A percentile compares a stretch with the other conserved stretches of the same genome.
Conservation (phyloP, 139 green algal species). For the Picochlorum sp. region DNA sequence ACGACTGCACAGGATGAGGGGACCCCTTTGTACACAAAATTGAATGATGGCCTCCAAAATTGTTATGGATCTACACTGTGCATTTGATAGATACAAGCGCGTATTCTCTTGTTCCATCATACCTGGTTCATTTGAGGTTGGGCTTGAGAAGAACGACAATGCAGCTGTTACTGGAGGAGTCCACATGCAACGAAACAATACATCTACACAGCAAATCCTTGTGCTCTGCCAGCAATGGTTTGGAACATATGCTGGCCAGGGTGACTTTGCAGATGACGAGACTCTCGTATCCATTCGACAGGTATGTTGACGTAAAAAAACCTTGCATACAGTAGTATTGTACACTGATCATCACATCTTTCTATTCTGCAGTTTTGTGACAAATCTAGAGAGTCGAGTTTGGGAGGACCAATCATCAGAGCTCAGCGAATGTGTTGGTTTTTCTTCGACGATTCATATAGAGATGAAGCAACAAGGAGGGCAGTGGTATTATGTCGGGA, state of each 20-base stretch:
- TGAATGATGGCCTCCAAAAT: slow-evolving; percentile 23
- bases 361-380: slow-evolving; percentile 13
- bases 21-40: slow-evolving; percentile 12
- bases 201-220: slow-evolving; percentile 22
- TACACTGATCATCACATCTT: background rate
- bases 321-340: background rate
- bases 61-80: slow-evolving; percentile 29
- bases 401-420: slow-evolving; percentile 24
- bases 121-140: slow-evolving; percentile 46
- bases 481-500: slow-evolving; percentile 31
- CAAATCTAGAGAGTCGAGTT: background rate
- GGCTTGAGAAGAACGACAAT: slow-evolving; percentile 25
- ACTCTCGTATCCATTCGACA: slow-evolving; percentile 2
- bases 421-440: slow-evolving; percentile 30
- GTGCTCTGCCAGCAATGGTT: slow-evolving; percentile 17
- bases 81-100: slow-evolving; percentile 31
- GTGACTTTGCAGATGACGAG: slow-evolving; percentile 27
- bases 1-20: slow-evolving; percentile 4
- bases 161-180: slow-evolving; percentile 29
- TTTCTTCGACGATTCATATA: slow-evolving; percentile 12
- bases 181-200: slow-evolving; percentile 16
- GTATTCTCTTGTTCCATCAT: slow-evolving; percentile 35
- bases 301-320: background rate
- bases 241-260: slow-evolving; percentile 10
- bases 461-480: slow-evolving; percentile 2